These are phyloP conservation scores for Linnemannia zychae DNA, from an alignment of 192 early-diverging fungal species.

Conservation along the genomic window DNA sequence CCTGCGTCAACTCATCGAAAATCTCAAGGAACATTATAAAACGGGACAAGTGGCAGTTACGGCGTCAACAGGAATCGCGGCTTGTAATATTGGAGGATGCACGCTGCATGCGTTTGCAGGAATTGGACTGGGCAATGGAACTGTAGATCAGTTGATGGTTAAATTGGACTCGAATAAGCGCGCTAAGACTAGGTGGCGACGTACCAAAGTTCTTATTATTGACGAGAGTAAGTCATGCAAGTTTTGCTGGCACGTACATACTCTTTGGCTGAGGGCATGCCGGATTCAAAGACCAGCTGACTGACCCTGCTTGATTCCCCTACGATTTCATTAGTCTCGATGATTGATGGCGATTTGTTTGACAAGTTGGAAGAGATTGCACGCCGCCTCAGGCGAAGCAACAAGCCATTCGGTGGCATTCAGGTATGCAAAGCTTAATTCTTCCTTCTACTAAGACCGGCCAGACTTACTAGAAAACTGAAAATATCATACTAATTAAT, in stretches of 20 bases:
- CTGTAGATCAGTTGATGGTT: slow-evolving; percentile 32
- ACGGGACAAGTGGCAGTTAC: slow-evolving; percentile 66
- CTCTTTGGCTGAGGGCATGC: too few species aligned
- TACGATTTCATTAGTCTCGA: slow-evolving; percentile 64
- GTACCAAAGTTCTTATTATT: slow-evolving; percentile 75
- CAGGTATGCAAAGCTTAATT: slow-evolving; percentile 60
- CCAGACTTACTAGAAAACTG: not conserved
- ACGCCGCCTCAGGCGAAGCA: slow-evolving; percentile 42
- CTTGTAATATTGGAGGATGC: slow-evolving; percentile 69
- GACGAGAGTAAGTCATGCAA: slow-evolving; percentile 76
- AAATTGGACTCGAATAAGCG: slow-evolving; percentile 33
- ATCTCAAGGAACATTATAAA: slow-evolving; percentile 38
- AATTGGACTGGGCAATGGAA: slow-evolving; percentile 70
- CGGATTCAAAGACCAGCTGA: too few species aligned
- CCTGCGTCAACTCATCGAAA: slow-evolving; percentile 57
- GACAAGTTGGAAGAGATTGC: slow-evolving; percentile 82
- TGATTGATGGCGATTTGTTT: slow-evolving; percentile 80
- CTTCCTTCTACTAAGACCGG: not conserved
- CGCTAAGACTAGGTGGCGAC: slow-evolving; percentile 68
- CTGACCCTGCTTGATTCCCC: not conserved
- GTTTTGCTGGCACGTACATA: too few species aligned
- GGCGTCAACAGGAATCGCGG: slow-evolving; percentile 72
- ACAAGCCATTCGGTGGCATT: slow-evolving; percentile 79
- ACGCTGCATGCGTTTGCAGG: slow-evolving; percentile 74
- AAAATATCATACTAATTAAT: too few species aligned